A percentile compares a stretch with the other conserved stretches of the same genome.
Evolutionary conservation across 2,329 filamentous ascomycete species (phyloP).

Genomic region (Blastomyces parvus): DNA sequence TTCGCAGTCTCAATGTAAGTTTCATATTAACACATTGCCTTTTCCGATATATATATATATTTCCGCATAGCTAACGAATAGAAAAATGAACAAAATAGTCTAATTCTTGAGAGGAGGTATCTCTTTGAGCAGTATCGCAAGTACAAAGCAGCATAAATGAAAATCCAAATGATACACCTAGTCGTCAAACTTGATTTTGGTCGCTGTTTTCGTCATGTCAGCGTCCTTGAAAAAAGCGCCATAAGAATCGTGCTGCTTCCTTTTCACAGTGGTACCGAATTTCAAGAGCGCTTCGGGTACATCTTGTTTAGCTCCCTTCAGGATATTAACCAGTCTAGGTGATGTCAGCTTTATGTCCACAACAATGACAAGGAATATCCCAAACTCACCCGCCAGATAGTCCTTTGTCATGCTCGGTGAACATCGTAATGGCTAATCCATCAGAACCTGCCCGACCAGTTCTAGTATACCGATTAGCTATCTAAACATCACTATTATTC

Average conservation of each 20-base stretch:
- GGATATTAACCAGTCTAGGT: constrained; percentile 74
- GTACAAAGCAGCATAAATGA: constrained; percentile 15
- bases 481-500: not conserved
- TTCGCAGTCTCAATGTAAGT: constrained; percentile 55
- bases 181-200: constrained; percentile 82
- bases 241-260: constrained; percentile 93
- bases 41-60: constrained; percentile 1
- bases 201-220: constrained; percentile 70
- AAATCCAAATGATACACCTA: constrained; percentile 21
- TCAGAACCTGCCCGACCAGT: constrained; percentile 88
- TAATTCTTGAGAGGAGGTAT: constrained; percentile 30
- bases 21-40: constrained; percentile 9
- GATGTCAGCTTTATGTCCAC: constrained; percentile 14
- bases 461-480: constrained; percentile 35
- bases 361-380: constrained; percentile 35
- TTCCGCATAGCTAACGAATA: constrained; percentile 2
- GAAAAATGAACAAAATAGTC: constrained; percentile 17
- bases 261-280: constrained; percentile 97
- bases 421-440: constrained; percentile 82
- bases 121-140: constrained; percentile 16
- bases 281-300: constrained; percentile 87
- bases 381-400: constrained; percentile 65
- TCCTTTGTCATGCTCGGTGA: constrained; percentile 89
- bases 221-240: constrained; percentile 93
- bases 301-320: constrained; percentile 82